Conservation (phyloP, 2,329 filamentous ascomycete genomes). For the Fusarium domesticum region DNA sequence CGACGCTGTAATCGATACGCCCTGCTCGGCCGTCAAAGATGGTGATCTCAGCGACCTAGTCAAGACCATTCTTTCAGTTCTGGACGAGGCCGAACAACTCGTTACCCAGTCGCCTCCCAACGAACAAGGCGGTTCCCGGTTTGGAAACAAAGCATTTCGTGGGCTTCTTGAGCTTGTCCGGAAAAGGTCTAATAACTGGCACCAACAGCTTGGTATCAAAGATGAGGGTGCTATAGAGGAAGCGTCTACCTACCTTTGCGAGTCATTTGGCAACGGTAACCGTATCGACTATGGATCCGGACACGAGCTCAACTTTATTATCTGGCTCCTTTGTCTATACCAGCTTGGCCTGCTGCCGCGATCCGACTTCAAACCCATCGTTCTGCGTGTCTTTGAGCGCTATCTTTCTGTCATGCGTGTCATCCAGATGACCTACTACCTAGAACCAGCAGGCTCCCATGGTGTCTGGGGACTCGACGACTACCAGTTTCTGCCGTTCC, state of each 20-base stretch:
- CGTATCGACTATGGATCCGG: constrained; percentile 96
- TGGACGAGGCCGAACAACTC: constrained; percentile 66
- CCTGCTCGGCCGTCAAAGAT: constrained; percentile 58
- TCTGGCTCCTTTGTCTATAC: constrained; percentile 94
- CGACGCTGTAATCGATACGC: constrained; percentile 71
- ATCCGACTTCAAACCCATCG: constrained; percentile 68
- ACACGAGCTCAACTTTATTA: constrained; percentile 94
- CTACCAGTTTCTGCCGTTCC: constrained; percentile 93
- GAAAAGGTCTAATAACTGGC: constrained; percentile 59
- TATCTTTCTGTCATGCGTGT: constrained; percentile 86
- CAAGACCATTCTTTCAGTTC: constrained; percentile 62
- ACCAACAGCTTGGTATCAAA: constrained; percentile 55
- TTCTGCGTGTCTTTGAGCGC: constrained; percentile 73
- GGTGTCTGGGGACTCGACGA: constrained; percentile 98
- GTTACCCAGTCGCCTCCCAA: constrained; percentile 71
- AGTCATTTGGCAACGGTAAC: constrained; percentile 81
- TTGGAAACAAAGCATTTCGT: constrained; percentile 91
- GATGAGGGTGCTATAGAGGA: constrained; percentile 60
- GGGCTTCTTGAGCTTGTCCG: constrained; percentile 70
- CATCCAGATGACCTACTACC: constrained; percentile 89
- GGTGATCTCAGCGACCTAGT: constrained; percentile 60
- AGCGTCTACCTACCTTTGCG: constrained; percentile 72
- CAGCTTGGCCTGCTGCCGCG: constrained; percentile 65
- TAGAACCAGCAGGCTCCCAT: constrained; percentile 94
- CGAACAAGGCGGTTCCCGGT: constrained; percentile 83